Evolutionary conservation across 768 basidiomycete species (phyloP).

Genomic region (Lyophyllum atratum): DNA sequence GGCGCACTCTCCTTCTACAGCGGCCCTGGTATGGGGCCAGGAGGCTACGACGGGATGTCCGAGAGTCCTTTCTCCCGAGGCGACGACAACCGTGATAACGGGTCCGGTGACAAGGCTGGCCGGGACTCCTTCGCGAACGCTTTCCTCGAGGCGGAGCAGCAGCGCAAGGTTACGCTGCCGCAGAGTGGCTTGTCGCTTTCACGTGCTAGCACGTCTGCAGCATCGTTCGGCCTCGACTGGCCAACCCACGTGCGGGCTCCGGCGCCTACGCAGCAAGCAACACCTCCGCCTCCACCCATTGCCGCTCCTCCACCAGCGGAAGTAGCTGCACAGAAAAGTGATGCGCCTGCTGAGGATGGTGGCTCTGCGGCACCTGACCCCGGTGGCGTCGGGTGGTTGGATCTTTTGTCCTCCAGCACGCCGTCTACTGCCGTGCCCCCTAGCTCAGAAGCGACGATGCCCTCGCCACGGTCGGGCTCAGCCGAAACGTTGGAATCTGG

Average conservation of each 20-base stretch:
- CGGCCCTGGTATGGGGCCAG: not conserved
- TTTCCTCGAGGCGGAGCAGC: slow-evolving; percentile 31
- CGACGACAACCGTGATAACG: slow-evolving; percentile 12
- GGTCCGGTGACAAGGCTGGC: not conserved
- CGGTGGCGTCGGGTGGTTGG: slow-evolving; percentile 8
- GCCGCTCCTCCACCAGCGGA: not conserved
- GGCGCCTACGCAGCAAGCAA: not conserved
- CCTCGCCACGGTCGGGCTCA: not conserved
- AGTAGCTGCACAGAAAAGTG: not conserved
- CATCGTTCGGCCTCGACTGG: slow-evolving; percentile 19
- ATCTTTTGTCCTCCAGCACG: slow-evolving; percentile 8
- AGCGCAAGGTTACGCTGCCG: slow-evolving; percentile 6
- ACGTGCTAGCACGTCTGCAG: slow-evolving; percentile 6
- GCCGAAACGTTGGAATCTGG: not conserved
- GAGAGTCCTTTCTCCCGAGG: not conserved
- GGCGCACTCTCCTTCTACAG: slow-evolving; percentile 5
- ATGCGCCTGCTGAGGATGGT: not conserved
- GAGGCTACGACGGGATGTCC: slow-evolving; percentile 2
- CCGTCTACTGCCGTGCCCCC: not conserved
- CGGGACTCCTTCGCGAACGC: slow-evolving; percentile 25
- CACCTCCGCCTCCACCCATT: not conserved
- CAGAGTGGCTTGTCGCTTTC: slow-evolving; percentile 1
- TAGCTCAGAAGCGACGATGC: not conserved
- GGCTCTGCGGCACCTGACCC: not conserved
- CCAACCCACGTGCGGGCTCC: slow-evolving; percentile 11